Evolutionary conservation across 1,284 basidiomycete genomes (phyloP).

Genomic region (Moesziomyces sp.): DNA sequence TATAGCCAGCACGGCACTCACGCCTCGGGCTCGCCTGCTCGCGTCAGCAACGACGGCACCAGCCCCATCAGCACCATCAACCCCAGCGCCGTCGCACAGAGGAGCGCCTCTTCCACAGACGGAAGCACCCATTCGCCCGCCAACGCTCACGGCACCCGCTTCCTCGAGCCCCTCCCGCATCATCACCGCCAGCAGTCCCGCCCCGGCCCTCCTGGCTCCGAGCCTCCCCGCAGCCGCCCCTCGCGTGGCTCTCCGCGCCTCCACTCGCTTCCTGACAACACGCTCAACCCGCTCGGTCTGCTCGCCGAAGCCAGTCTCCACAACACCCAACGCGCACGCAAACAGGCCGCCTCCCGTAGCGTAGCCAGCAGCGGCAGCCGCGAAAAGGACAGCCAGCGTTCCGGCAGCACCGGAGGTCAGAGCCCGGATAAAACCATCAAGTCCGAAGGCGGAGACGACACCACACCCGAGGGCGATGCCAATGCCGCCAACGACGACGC

Average conservation of each 20-base stretch:
- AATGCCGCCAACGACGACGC: slow-evolving; percentile 3
- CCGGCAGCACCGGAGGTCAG: slow-evolving; percentile 31
- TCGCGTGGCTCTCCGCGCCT: slow-evolving; percentile 48
- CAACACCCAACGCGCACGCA: slow-evolving; percentile 53
- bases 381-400: slow-evolving; percentile 40
- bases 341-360: slow-evolving; percentile 19
- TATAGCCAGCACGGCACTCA: slow-evolving; percentile 22
- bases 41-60: slow-evolving; percentile 25
- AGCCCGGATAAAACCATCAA: slow-evolving; percentile 41
- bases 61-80: slow-evolving; percentile 47
- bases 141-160: slow-evolving; percentile 31
- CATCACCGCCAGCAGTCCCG: slow-evolving; percentile 36
- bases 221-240: slow-evolving; percentile 24
- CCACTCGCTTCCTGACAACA: slow-evolving; percentile 69
- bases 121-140: slow-evolving; percentile 33
- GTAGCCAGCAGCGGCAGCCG: slow-evolving; percentile 28
- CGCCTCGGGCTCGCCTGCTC: slow-evolving; percentile 25
- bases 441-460: slow-evolving; percentile 30
- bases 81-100: slow-evolving; percentile 41
- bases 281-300: slow-evolving; percentile 67
- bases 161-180: slow-evolving; percentile 50
- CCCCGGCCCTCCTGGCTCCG: slow-evolving; percentile 10
- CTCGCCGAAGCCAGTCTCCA: slow-evolving; percentile 66
- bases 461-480: slow-evolving; percentile 7
- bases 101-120: slow-evolving; percentile 42